Percentiles rank a stretch among this genome's conserved stretches.
These are phyloP conservation scores for Verticillium isaacii DNA, from an alignment of 2,329 filamentous ascomycete species.

Conservation along the genomic window DNA sequence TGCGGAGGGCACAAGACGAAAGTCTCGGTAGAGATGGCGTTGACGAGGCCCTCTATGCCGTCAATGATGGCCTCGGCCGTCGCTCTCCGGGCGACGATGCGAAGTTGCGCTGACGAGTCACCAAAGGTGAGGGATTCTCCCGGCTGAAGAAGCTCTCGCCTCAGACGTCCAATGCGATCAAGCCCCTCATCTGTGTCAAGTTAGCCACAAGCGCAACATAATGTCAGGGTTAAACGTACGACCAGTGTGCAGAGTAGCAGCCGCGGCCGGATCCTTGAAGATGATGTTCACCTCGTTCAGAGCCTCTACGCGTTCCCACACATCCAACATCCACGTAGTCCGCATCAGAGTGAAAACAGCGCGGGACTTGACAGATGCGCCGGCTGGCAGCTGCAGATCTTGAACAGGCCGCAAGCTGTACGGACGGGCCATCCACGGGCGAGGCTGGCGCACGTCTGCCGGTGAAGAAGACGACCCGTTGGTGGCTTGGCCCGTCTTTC, in stretches of 20 bases:
- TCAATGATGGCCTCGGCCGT: slow-evolving; percentile 27
- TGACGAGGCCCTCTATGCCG: slow-evolving; percentile 24
- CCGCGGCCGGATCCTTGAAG: slow-evolving; percentile 18
- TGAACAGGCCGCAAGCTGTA: slow-evolving; percentile 16
- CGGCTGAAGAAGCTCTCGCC: neutral
- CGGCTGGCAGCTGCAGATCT: neutral
- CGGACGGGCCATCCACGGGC: neutral
- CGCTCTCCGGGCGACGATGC: slow-evolving; percentile 27
- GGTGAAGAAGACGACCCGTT: neutral
- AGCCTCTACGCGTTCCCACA: slow-evolving; percentile 37
- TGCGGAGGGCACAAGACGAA: neutral
- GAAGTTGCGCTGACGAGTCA: slow-evolving; percentile 15
- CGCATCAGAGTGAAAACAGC: slow-evolving; percentile 39
- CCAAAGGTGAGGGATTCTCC: neutral
- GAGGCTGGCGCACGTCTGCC: neutral
- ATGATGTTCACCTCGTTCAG: slow-evolving; percentile 35
- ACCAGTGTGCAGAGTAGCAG: neutral
- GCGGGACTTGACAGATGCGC: slow-evolving; percentile 30
- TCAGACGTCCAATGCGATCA: neutral
- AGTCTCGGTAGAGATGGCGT: neutral
- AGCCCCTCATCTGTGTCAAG: neutral
- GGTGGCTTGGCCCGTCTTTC: neutral
- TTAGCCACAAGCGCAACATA: neutral
- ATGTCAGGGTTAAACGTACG: neutral
- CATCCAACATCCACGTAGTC: slow-evolving; percentile 44